Conservation (phyloP, 1,284 basidiomycete species). For the Cystobasidium slooffiae region DNA sequence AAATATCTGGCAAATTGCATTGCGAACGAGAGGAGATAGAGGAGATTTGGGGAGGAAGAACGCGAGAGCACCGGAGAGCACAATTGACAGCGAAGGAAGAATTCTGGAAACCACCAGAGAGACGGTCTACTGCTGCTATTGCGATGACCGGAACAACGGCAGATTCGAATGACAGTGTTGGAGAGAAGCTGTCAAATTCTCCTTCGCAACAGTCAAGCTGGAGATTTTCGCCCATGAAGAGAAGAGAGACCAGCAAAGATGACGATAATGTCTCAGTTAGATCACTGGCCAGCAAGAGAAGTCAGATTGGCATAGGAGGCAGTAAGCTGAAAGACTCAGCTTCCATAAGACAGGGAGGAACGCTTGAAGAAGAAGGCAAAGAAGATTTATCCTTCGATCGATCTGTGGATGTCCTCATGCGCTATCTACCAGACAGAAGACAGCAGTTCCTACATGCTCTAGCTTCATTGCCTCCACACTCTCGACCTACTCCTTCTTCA, state of each 20-base stretch:
- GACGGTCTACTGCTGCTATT: neutral
- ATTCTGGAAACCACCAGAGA: constrained; percentile 8
- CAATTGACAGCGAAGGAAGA: constrained; percentile 26
- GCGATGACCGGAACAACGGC: neutral
- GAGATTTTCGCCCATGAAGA: constrained; percentile 46
- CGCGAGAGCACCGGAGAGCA: constrained; percentile 18
- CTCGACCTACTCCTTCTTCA: constrained; percentile 63
- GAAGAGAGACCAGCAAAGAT: constrained; percentile 60
- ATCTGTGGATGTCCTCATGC: constrained; percentile 60
- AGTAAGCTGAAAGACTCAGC: neutral
- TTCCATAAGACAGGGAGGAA: neutral
- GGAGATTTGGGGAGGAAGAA: constrained; percentile 74
- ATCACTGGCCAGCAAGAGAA: constrained; percentile 58
- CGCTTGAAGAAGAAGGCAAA: constrained; percentile 12
- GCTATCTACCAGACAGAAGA: constrained; percentile 75
- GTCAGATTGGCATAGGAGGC: constrained; percentile 15
- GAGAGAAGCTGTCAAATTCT: constrained; percentile 57
- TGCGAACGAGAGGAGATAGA: constrained; percentile 75
- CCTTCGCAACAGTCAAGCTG: constrained; percentile 61
- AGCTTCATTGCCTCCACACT: constrained; percentile 66
- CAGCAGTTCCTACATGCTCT: constrained; percentile 81
- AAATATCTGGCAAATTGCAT: constrained; percentile 76
- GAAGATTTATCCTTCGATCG: constrained; percentile 47
- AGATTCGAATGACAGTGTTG: constrained; percentile 52
- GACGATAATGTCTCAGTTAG: constrained; percentile 66